A percentile compares a stretch with the other conserved stretches of the same genome.
Evolutionary conservation across 768 basidiomycete genomes (phyloP).

Genomic region (Boletus sp.): DNA sequence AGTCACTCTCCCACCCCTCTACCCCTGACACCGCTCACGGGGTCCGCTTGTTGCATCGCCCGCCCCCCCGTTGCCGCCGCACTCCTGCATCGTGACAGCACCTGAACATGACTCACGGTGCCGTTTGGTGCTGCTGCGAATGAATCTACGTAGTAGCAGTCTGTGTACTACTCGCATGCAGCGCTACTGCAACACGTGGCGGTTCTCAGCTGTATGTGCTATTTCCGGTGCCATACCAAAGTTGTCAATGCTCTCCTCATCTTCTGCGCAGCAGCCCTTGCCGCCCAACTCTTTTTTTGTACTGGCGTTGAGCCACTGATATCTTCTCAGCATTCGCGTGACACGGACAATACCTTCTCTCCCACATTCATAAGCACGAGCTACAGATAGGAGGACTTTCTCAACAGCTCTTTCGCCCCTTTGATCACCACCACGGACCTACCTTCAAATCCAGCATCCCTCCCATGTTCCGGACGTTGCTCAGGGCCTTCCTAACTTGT

Average conservation of each 20-base stretch:
- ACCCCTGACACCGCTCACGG: constrained; percentile 27
- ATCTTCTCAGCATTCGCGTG: neutral
- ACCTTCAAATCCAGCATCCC: neutral
- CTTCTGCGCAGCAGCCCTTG: constrained; percentile 1
- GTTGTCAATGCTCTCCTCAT: neutral
- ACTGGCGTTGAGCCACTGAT: neutral
- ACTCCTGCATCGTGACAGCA: neutral
- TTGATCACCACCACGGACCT: neutral
- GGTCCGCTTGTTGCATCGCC: constrained; percentile 21
- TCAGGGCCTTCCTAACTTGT: neutral
- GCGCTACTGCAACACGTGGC: neutral
- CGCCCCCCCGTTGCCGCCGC: constrained; percentile 6
- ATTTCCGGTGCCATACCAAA: constrained; percentile 4
- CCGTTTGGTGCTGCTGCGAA: neutral
- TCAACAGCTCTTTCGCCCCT: neutral
- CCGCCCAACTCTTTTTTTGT: neutral
- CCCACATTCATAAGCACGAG: neutral
- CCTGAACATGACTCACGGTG: constrained; percentile 8
- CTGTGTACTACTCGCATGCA: neutral
- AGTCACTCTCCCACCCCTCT: constrained; percentile 28
- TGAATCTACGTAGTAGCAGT: neutral
- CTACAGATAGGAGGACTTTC: neutral
- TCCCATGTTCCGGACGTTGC: neutral
- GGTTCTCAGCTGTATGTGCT: neutral
- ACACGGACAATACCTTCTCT: neutral